These are phyloP conservation scores for Onygenales sp. DNA, from an alignment of 2,329 filamentous ascomycete genomes.

Conservation along the genomic window DNA sequence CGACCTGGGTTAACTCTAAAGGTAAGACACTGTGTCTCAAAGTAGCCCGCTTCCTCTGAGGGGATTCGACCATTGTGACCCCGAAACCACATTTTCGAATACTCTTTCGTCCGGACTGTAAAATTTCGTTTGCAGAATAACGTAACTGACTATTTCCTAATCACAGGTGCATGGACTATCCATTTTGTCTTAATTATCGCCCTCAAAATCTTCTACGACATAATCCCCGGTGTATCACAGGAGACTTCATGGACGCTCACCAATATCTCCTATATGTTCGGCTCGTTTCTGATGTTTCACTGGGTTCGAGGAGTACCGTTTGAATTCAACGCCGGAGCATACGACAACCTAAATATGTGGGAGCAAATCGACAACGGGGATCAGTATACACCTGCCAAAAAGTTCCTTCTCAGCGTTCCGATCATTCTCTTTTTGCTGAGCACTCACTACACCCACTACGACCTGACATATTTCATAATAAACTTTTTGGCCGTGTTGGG, in stretches of 20 bases:
- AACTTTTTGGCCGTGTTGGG: conserved; percentile 88
- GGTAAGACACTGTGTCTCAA: conserved; percentile 47
- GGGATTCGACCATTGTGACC: not conserved
- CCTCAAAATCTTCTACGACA: conserved; percentile 94
- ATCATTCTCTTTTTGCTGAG: conserved; percentile 91
- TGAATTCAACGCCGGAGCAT: conserved; percentile 96
- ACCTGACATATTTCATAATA: conserved; percentile 91
- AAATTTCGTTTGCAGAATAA: not conserved
- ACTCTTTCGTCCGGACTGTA: conserved; percentile 2
- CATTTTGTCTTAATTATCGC: conserved; percentile 85
- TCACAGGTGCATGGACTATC: conserved; percentile 88
- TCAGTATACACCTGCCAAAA: conserved; percentile 97
- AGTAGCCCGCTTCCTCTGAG: not conserved
- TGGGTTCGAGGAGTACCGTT: conserved; percentile 96
- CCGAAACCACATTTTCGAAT: too few relatives aligned
- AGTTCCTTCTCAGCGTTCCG: conserved; percentile 89
- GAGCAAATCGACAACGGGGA: conserved; percentile 99
- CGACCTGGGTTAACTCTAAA: conserved; percentile 98
- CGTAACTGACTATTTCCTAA: conserved; percentile 11
- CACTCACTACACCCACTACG: conserved; percentile 98
- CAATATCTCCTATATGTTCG: conserved; percentile 98
- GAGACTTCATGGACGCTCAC: conserved; percentile 98
- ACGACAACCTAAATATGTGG: conserved; percentile 99
- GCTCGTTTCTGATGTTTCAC: conserved; percentile 99
- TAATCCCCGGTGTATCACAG: conserved; percentile 90